Base-by-base conservation (phyloP, 371 early-diverging fungal genomes). In the Mucor piriformis region DNA sequence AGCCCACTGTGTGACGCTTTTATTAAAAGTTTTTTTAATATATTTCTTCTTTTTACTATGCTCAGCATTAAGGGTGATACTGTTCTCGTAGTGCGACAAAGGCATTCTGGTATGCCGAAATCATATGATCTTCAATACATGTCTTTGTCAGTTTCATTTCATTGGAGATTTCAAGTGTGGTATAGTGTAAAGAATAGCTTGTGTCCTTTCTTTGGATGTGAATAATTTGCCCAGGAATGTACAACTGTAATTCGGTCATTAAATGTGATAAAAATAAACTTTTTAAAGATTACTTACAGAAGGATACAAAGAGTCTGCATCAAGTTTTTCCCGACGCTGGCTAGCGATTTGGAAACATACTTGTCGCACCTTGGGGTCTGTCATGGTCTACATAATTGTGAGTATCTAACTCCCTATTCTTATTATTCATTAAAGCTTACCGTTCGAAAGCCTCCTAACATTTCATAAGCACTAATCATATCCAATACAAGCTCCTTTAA, bases 121-220 rank as follows among this genome's bases (percentile, higher is more conserved):
- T 69, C 69, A 67, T 72, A 65, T 77, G 78, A 34, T 77, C 78
- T 35, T 70, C 73, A 32, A 77, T 72, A 54, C 70, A 69, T 10
- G 72, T 68, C n/a, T 67, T 70, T 32, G 70, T 74, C n/a, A 77
- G 38, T 16, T 65, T 52, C 67, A 77, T 72, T 50, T 77, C 78
- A 21, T 66, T 64, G 5, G 60, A 68, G 11, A 76, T 67, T 11
- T 59, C 27, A 27, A 61, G 60, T 1, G 55, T 59, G 10, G 62
- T 62, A 5, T 58, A 32, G 23, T 72, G 68, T 15, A 66, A 44
- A 13, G 60, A 61, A 16, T 59, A 72, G 6, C 37, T 54, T 8
- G 51, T 37, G 21, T 65, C 13, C 2, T 21, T 16, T 65, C 72
- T 6, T 59, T 62, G 50, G 6, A 77, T 74, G 18, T 77, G 75